Evolutionary conservation across 1,139 yeast genomes (phyloP).

Genomic region (Yamadazyma sp.): DNA sequence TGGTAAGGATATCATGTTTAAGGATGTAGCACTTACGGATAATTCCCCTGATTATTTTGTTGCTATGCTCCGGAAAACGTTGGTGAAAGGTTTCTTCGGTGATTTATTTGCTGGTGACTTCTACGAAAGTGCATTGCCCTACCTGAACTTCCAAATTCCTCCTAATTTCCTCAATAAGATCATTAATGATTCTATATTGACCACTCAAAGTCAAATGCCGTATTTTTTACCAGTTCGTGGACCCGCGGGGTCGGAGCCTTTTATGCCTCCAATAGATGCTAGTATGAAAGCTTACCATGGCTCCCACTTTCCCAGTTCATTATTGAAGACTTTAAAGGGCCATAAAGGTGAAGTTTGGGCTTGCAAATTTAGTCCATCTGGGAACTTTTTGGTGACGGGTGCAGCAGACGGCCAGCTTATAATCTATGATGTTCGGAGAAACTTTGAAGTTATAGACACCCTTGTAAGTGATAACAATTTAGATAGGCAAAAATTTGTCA

Average conservation of each 20-base stretch:
- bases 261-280: constrained; percentile 15
- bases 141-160: constrained; percentile 19
- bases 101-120: constrained; percentile 13
- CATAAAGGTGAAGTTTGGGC: constrained; percentile 86
- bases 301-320: constrained; percentile 47
- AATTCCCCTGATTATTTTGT: constrained; percentile 10
- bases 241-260: constrained; percentile 8
- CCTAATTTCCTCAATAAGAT: constrained; percentile 26
- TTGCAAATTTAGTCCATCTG: constrained; percentile 74
- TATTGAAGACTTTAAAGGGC: constrained; percentile 39
- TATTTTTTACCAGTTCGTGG: constrained; percentile 33
- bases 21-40: constrained; percentile 6
- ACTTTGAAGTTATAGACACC: constrained; percentile 45
- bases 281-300: constrained; percentile 19
- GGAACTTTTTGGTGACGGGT: constrained; percentile 72
- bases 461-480: constrained; percentile 32
- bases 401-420: constrained; percentile 67
- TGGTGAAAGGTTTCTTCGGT: constrained; percentile 10
- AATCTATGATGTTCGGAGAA: constrained; percentile 62
- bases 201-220: constrained; percentile 29
- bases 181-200: constrained; percentile 29
- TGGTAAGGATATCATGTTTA: constrained; percentile 10
- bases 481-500: constrained; percentile 30
- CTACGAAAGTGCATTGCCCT: constrained; percentile 15
- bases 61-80: constrained; percentile 11